A percentile compares a stretch with the other conserved stretches of the same genome.
Conservation (phyloP, 106 monocot genomes). For the Iris macrosiphon region DNA sequence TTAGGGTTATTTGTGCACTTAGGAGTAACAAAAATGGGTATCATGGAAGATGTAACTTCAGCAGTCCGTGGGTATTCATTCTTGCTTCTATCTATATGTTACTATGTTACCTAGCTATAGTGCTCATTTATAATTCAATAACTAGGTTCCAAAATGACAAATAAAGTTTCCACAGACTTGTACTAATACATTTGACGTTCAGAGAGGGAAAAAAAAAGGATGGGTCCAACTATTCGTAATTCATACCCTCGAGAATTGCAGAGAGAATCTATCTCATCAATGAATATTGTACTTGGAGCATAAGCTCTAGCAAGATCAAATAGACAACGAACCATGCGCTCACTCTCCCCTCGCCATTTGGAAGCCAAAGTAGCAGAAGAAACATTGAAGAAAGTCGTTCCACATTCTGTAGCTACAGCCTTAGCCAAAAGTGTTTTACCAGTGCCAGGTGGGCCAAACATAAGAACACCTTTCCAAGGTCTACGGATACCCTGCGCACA, state of each 20-base stretch:
- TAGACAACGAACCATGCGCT: constrained; percentile 91
- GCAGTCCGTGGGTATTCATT: no score
- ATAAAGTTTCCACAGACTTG: no score
- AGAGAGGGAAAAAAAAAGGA: no score
- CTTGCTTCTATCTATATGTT: no score
- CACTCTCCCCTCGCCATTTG: constrained; percentile 99
- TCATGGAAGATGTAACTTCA: no score
- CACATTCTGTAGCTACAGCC: constrained; percentile 98
- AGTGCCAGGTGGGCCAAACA: constrained; percentile 99
- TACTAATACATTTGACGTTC: no score
- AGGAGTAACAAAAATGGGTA: no score
- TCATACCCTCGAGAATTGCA: constrained; percentile 96
- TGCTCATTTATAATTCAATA: no score
- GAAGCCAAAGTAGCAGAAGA: constrained; percentile 99
- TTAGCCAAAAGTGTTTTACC: constrained; percentile 97
- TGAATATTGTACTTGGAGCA: constrained; percentile 98
- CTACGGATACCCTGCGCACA: constrained; percentile 75
- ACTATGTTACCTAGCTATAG: no score
- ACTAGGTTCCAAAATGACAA: no score
- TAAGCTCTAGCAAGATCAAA: constrained; percentile 98
- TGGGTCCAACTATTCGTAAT: not conserved
- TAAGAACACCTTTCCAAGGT: constrained; percentile 99
- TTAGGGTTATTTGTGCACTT: no score
- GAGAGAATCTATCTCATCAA: constrained; percentile 98
- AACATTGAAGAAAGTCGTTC: constrained; percentile 98